Evolutionary conservation across 2,329 filamentous ascomycete genomes (phyloP).

Genomic region (Penicillium aurantiogriseum): DNA sequence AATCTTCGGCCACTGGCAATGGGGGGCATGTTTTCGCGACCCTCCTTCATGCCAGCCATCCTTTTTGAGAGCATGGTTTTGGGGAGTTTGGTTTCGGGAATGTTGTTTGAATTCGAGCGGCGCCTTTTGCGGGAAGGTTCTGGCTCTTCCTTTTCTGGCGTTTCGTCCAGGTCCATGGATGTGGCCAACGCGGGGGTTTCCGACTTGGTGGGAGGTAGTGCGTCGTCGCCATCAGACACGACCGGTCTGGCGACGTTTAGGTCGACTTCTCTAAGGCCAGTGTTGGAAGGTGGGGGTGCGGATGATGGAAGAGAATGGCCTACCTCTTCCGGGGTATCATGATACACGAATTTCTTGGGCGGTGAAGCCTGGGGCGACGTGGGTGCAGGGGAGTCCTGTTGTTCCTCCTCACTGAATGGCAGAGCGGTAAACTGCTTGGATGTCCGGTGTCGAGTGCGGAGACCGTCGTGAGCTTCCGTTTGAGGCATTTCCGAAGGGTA

Average conservation of each 20-base stretch:
- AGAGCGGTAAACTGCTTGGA: slow-evolving; percentile 35
- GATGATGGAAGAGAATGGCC: slow-evolving; percentile 31
- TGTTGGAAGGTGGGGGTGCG: slow-evolving; percentile 37
- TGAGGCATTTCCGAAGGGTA: slow-evolving; percentile 76
- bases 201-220: slow-evolving; percentile 8
- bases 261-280: slow-evolving; percentile 54
- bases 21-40: slow-evolving; percentile 46
- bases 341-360: slow-evolving; percentile 54
- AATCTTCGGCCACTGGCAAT: slow-evolving; percentile 30
- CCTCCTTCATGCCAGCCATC: slow-evolving; percentile 43
- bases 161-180: slow-evolving; percentile 14
- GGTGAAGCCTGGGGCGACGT: slow-evolving; percentile 41
- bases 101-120: slow-evolving; percentile 27
- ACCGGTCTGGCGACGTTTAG: slow-evolving; percentile 45
- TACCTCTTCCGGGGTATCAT: slow-evolving; percentile 47
- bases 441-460: slow-evolving; percentile 54
- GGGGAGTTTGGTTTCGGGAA: slow-evolving; percentile 43
- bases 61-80: slow-evolving; percentile 42
- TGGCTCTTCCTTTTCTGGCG: slow-evolving; percentile 22
- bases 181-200: slow-evolving; percentile 10
- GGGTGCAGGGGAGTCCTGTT: slow-evolving; percentile 15
- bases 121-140: slow-evolving; percentile 31
- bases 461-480: slow-evolving; percentile 62
- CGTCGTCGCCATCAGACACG: slow-evolving; percentile 21
- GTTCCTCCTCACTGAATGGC: slow-evolving; percentile 33